Conservation (phyloP, 345 rosid species). For the Excoecaria agallocha region DNA sequence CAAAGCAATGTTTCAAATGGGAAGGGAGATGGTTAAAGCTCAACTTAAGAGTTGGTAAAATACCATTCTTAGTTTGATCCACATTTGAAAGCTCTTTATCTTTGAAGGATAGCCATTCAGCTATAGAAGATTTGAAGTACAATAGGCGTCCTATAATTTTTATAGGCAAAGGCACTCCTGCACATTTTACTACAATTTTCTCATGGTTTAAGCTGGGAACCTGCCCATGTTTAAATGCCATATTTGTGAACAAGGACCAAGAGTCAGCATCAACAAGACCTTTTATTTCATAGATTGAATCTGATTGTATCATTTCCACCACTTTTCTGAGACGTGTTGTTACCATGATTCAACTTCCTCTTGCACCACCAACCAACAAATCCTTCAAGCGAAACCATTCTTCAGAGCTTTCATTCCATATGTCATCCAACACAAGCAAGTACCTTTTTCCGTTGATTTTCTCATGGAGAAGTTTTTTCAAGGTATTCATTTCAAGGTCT, state of each 20-base stretch:
- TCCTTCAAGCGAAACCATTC: slow-evolving; percentile 17
- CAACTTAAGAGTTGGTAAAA: slow-evolving; percentile 18
- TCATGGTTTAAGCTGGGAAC: too few relatives aligned
- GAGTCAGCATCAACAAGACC: not conserved
- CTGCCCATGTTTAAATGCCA: not conserved
- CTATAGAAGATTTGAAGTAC: slow-evolving; percentile 6
- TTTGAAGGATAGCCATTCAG: slow-evolving; percentile 14
- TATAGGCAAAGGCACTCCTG: slow-evolving; percentile 17
- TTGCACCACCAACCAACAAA: slow-evolving; percentile 8
- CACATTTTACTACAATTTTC: slow-evolving; percentile 16
- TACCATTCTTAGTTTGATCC: not conserved
- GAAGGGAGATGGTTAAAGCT: slow-evolving; percentile 32
- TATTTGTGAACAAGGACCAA: not conserved
- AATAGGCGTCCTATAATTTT: slow-evolving; percentile 13
- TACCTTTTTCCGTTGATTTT: slow-evolving; percentile 5
- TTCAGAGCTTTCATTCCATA: slow-evolving; percentile 19
- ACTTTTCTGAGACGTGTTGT: slow-evolving; percentile 21
- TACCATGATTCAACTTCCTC: slow-evolving; percentile 24
- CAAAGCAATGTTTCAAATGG: slow-evolving; percentile 33
- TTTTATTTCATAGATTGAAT: not conserved
- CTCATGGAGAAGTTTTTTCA: not conserved
- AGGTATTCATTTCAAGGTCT: not conserved
- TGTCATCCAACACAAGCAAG: slow-evolving; percentile 25
- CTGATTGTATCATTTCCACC: slow-evolving; percentile 1
- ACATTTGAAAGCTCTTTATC: not conserved